These are phyloP conservation scores for Collybiopsis confluens DNA, from an alignment of 768 basidiomycete genomes.

Conservation along the genomic window DNA sequence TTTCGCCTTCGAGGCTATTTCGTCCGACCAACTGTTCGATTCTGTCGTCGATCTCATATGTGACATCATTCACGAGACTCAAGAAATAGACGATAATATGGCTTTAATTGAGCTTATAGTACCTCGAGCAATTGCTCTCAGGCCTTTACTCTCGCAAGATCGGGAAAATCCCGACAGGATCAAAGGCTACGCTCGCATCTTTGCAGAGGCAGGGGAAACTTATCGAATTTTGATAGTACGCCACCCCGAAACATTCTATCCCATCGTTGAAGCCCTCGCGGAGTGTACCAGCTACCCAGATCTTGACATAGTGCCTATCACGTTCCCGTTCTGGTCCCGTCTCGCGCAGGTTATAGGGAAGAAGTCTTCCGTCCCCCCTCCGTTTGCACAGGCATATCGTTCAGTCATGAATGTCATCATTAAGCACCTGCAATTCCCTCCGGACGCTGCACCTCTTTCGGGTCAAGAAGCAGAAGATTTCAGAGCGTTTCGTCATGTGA, in stretches of 20 bases:
- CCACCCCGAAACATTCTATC: slow-evolving; percentile 90
- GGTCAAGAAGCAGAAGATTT: slow-evolving; percentile 92
- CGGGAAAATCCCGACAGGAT: slow-evolving; percentile 85
- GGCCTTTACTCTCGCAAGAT: slow-evolving; percentile 51
- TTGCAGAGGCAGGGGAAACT: slow-evolving; percentile 96
- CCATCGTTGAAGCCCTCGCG: slow-evolving; percentile 91
- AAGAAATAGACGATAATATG: slow-evolving; percentile 95
- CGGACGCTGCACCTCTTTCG: slow-evolving; percentile 57
- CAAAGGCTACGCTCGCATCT: slow-evolving; percentile 84
- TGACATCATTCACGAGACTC: slow-evolving; percentile 96
- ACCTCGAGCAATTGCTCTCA: slow-evolving; percentile 76
- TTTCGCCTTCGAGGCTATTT: slow-evolving; percentile 80
- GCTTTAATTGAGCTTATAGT: slow-evolving; percentile 83
- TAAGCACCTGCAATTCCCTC: slow-evolving; percentile 85
- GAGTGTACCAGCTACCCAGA: slow-evolving; percentile 90
- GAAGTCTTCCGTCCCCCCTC: slow-evolving; percentile 62
- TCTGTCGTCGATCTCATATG: slow-evolving; percentile 87
- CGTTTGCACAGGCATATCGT: slow-evolving; percentile 80
- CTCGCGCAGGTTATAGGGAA: slow-evolving; percentile 89
- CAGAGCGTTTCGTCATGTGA: slow-evolving; percentile 92
- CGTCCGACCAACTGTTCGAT: slow-evolving; percentile 87
- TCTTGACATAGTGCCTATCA: slow-evolving; percentile 95
- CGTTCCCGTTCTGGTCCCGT: slow-evolving; percentile 98
- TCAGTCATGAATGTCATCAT: slow-evolving; percentile 85
- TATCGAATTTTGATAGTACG: slow-evolving; percentile 86